Evolutionary conservation across 306 rosid species (phyloP), one percentile per base, ranked within the genome.

Genomic region (Ceratonia siliqua): DNA sequence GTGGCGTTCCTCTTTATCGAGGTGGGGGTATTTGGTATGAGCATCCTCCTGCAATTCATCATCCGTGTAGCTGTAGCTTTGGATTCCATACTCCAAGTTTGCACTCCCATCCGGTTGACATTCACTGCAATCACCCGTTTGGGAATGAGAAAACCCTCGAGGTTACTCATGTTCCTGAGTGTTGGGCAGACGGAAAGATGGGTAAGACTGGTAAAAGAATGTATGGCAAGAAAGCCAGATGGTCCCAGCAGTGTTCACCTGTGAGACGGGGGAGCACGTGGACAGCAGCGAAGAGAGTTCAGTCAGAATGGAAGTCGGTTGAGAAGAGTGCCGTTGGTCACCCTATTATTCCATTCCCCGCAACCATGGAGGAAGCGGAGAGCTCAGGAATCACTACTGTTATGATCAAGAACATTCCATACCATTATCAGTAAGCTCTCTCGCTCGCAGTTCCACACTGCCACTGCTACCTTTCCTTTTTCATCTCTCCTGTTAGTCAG

Each of bases 401-500:
- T 1, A 81, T 81, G 81, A 62, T 81, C 11, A 81, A 62, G 56
- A 81, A 81, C 63, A 54, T 81, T 3, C 81, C 81, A 0, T 50
- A 62, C 39, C 74, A 81, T 9, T 81, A 39, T 24, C 6, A 33
- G 84, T 81, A 42, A 49, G 25, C 48, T n/a, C n/a, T n/a, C n/a
- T n/a, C n/a, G n/a, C n/a, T n/a, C n/a, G n/a, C n/a, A n/a, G n/a
- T n/a, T n/a, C n/a, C n/a, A 14, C 45, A 25, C 45, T 43, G 17
- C 18, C 62, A 33, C n/a, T 15, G 0, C 22, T 6, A 11, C 45
- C 8, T 17, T 46, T 27, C 27, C 28, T 15, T 18, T 8, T 5
- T 53, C 12, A 48, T 1, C 15, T 35, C 6, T 14, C 17, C 2
- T 18, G n/a, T 8, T 7, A 15, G 0, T 28, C 32, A 28, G 32